phyloP scores from a whole-genome alignment of 495 filamentous ascomycete species.

The Penicillium ucsense region DNA sequence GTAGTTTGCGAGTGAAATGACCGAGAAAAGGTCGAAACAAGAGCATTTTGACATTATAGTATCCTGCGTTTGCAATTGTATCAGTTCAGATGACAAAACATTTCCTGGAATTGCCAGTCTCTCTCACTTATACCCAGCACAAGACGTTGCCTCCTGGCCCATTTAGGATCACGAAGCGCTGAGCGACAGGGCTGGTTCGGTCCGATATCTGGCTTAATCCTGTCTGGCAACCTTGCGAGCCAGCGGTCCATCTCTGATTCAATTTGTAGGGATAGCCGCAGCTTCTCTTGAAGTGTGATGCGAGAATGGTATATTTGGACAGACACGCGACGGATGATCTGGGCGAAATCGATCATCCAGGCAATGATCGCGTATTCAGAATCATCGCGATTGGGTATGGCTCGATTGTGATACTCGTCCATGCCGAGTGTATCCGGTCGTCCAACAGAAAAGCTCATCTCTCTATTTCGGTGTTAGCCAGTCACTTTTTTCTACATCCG shows the following conservation, averaged over 20 bases:
- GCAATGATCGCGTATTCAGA: constrained; percentile 33
- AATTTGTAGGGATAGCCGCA: constrained; percentile 27
- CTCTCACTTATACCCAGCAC: constrained; percentile 29
- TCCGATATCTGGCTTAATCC: constrained; percentile 25
- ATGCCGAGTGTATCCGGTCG: constrained; percentile 34
- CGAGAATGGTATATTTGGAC: constrained; percentile 35
- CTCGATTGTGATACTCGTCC: constrained; percentile 35
- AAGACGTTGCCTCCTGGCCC: constrained; percentile 28
- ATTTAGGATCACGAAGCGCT: constrained; percentile 29
- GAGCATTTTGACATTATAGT: constrained; percentile 34
- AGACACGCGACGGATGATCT: constrained; percentile 31
- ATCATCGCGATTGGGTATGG: constrained; percentile 27
- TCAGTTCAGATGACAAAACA: no score
- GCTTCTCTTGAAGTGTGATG: constrained; percentile 29
- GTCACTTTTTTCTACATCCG: neutral
- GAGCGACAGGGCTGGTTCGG: constrained; percentile 12
- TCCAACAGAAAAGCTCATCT: constrained; percentile 35
- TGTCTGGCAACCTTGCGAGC: constrained; percentile 25
- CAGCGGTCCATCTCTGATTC: constrained; percentile 29
- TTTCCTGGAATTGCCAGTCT: neutral
- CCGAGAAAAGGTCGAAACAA: constrained; percentile 31
- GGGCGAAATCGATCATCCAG: constrained; percentile 34
- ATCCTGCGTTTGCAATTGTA: constrained; percentile 11
- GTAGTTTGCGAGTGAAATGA: constrained; percentile 28
- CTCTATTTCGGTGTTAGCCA: constrained; percentile 10